A percentile compares a stretch with the other conserved stretches of the same genome.
Evolutionary conservation across 306 rosid genomes (phyloP).

Genomic region (Gillenia trifoliata): DNA sequence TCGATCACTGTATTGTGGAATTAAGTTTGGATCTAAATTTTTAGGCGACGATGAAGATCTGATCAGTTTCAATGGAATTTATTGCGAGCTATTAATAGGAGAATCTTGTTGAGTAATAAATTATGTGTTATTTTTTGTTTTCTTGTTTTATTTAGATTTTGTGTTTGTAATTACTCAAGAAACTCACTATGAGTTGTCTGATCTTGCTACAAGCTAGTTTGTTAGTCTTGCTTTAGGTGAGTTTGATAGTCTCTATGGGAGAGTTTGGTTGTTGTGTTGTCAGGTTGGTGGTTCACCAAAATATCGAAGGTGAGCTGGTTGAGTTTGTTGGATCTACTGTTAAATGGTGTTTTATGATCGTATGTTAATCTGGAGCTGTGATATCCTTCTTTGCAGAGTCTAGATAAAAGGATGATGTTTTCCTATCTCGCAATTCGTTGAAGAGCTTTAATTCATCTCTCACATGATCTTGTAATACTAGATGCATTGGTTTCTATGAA

Average conservation of each 20-base stretch:
- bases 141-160: background rate
- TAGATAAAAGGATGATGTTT: background rate
- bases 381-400: background rate
- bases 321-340: background rate
- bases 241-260: too few relatives aligned
- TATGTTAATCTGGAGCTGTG: background rate
- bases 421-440: too few relatives aligned
- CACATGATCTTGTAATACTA: too few relatives aligned
- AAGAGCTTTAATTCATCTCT: too few relatives aligned
- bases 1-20: too few relatives aligned
- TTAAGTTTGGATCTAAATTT: too few relatives aligned
- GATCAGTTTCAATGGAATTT: background rate
- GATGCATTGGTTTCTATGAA: too few relatives aligned
- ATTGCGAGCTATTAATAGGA: background rate
- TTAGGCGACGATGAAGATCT: background rate
- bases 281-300: too few relatives aligned
- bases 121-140: background rate
- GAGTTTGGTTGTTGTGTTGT: background rate
- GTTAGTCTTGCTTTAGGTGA: too few relatives aligned
- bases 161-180: background rate
- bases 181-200: background rate
- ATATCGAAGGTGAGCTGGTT: background rate
- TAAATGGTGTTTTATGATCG: too few relatives aligned
- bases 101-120: too few relatives aligned
- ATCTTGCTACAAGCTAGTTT: too few relatives aligned